phyloP scores from a whole-genome alignment of 257 asterid species.

The Leptodermis oblonga region DNA sequence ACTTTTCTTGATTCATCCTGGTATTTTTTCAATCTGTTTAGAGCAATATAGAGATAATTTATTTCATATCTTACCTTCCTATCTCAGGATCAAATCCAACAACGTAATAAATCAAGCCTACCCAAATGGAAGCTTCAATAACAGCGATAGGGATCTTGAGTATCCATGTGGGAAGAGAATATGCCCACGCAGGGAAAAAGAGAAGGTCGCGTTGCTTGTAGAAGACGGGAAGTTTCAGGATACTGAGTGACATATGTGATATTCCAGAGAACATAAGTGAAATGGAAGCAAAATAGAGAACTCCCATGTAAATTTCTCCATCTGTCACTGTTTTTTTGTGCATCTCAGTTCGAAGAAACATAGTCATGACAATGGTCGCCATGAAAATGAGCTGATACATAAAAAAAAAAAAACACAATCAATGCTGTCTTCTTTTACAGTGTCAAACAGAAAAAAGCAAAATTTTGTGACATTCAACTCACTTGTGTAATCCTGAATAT shows the following conservation, averaged over 20 bases:
- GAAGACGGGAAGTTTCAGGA: constrained; percentile 75
- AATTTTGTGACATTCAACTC: constrained; percentile 9
- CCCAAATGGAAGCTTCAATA: constrained; percentile 70
- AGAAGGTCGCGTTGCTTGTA: constrained; percentile 81
- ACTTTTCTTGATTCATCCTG: background rate
- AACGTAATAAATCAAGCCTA: constrained; percentile 65
- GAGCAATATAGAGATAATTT: too few species aligned
- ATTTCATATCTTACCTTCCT: constrained; percentile 18
- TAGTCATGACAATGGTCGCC: constrained; percentile 66
- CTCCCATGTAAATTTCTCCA: constrained; percentile 79
- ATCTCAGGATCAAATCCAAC: constrained; percentile 82
- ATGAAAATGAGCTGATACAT: constrained; percentile 56
- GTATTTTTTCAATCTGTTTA: background rate
- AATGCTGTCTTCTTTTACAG: background rate
- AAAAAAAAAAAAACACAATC: constrained; percentile 5
- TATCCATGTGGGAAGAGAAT: constrained; percentile 81
- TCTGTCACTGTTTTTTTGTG: constrained; percentile 56
- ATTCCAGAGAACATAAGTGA: constrained; percentile 81
- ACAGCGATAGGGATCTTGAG: constrained; percentile 66
- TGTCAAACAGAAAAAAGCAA: background rate
- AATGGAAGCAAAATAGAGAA: constrained; percentile 64
- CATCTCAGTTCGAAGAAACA: constrained; percentile 77
- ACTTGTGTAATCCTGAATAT: constrained; percentile 18
- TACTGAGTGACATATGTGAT: constrained; percentile 72
- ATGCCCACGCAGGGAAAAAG: constrained; percentile 83